These are phyloP conservation scores for Brettanomyces anomalus DNA, from an alignment of 805 yeast species.

Conservation along the genomic window DNA sequence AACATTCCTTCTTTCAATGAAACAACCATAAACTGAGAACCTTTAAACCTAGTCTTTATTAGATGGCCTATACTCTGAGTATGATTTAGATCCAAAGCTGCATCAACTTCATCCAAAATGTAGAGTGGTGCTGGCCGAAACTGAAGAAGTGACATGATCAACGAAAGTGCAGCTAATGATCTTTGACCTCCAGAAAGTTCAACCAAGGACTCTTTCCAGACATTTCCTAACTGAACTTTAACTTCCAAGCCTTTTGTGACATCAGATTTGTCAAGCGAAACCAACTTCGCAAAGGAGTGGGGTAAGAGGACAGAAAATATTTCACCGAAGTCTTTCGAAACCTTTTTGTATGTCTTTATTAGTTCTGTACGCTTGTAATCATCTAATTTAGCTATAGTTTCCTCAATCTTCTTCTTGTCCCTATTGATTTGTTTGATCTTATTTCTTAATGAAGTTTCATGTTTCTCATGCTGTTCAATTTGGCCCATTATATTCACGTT, in stretches of 20 bases:
- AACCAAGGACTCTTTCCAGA: slow-evolving; percentile 93
- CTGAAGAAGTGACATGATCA: slow-evolving; percentile 86
- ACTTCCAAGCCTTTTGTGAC: slow-evolving; percentile 88
- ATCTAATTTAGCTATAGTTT: slow-evolving; percentile 75
- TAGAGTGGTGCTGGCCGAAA: slow-evolving; percentile 99
- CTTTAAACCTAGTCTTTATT: slow-evolving; percentile 90
- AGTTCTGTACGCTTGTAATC: slow-evolving; percentile 79
- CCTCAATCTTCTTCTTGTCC: slow-evolving; percentile 83
- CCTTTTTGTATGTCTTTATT: slow-evolving; percentile 77
- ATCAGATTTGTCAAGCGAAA: slow-evolving; percentile 69
- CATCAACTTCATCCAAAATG: slow-evolving; percentile 95
- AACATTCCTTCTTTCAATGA: slow-evolving; percentile 98
- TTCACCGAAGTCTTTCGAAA: slow-evolving; percentile 79
- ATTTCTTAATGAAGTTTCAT: slow-evolving; percentile 62
- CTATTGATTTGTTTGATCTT: slow-evolving; percentile 84
- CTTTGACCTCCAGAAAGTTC: slow-evolving; percentile 97
- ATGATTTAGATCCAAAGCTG: slow-evolving; percentile 93
- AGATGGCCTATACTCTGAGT: slow-evolving; percentile 96
- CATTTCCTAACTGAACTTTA: slow-evolving; percentile 78
- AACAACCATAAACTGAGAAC: slow-evolving; percentile 93
- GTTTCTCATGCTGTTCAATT: slow-evolving; percentile 87
- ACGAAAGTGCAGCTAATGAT: slow-evolving; percentile 84
- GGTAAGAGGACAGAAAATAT: slow-evolving; percentile 86
- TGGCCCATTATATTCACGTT: slow-evolving; percentile 81
- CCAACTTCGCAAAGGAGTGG: slow-evolving; percentile 82